Conservation (phyloP, 345 rosid species). For the Luvunga scandens region DNA sequence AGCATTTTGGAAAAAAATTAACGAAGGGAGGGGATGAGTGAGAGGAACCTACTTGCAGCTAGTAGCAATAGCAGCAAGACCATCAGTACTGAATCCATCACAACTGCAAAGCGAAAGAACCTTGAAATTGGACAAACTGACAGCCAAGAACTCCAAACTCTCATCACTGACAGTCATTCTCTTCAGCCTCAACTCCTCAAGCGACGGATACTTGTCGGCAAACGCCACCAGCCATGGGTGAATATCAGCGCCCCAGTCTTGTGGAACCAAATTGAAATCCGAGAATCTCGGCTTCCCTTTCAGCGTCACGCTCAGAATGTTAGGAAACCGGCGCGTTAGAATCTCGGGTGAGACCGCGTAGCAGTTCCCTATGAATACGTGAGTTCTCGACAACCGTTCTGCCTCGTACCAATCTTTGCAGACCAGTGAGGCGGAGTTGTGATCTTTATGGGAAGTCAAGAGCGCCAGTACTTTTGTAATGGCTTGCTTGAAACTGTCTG, state of each 20-base stretch:
- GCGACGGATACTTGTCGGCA: constrained; percentile 43
- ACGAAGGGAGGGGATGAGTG: too few species aligned
- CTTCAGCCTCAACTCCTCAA: constrained; percentile 64
- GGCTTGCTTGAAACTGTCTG: not conserved
- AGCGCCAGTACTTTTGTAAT: constrained; percentile 11
- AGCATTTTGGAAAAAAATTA: too few species aligned
- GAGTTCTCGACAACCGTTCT: constrained; percentile 56
- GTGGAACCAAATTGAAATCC: constrained; percentile 66
- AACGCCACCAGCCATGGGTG: constrained; percentile 57
- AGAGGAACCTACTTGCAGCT: constrained; percentile 7
- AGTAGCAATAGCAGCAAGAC: constrained; percentile 53
- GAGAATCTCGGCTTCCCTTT: constrained; percentile 77
- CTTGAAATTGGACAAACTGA: constrained; percentile 44
- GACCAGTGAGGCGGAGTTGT: constrained; percentile 58
- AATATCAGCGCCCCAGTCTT: constrained; percentile 67
- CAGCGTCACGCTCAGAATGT: constrained; percentile 50
- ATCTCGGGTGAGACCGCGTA: constrained; percentile 66
- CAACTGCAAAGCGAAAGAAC: constrained; percentile 58
- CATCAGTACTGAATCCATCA: constrained; percentile 66
- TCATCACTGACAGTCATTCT: constrained; percentile 60
- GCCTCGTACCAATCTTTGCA: constrained; percentile 68
- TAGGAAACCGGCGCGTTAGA: constrained; percentile 54
- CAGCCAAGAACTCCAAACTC: constrained; percentile 53
- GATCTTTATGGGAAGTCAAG: constrained; percentile 45
- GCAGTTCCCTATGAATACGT: constrained; percentile 69